Conservation (phyloP, 1,284 basidiomycete species). For the Singerocomus rubriflavus region DNA sequence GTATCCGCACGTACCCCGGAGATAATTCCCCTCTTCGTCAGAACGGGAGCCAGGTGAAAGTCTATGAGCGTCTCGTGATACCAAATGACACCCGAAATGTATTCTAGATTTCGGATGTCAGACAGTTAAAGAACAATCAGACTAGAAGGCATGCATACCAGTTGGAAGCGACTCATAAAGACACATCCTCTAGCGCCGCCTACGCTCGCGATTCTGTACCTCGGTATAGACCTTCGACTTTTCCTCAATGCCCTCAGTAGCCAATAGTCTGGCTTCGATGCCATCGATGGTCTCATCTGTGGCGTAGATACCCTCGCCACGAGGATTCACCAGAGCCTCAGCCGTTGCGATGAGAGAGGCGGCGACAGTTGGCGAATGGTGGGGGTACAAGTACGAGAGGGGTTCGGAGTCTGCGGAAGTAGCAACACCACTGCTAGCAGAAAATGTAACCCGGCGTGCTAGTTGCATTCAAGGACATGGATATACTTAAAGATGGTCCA, state of each 20-base stretch:
- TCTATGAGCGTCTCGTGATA: conserved; percentile 47
- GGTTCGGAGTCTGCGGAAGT: conserved; percentile 8
- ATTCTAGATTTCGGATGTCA: conserved; percentile 32
- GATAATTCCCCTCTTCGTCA: conserved; percentile 45
- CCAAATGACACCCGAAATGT: conserved; percentile 50
- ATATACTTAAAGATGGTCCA: conserved; percentile 1
- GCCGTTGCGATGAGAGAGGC: conserved; percentile 43
- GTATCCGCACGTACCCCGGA: conserved; percentile 51
- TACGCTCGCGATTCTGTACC: conserved; percentile 38
- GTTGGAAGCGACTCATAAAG: conserved; percentile 43
- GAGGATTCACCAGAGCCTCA: conserved; percentile 42
- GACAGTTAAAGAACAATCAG: background rate
- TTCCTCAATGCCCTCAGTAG: conserved; percentile 31
- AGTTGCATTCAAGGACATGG: conserved; percentile 21
- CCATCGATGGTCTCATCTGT: conserved; percentile 50
- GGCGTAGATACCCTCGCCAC: conserved; percentile 52
- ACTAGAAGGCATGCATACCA: conserved; percentile 27
- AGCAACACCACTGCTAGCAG: conserved; percentile 6
- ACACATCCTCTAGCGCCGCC: conserved; percentile 44
- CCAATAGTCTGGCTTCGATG: conserved; percentile 41
- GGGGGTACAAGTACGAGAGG: conserved; percentile 37
- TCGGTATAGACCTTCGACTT: conserved; percentile 31
- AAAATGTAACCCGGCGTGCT: conserved; percentile 27
- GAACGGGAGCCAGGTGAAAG: conserved; percentile 44
- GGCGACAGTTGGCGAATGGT: conserved; percentile 41